These are phyloP conservation scores for Leccinum variabile DNA, from an alignment of 1,284 basidiomycete genomes.

Conservation along the genomic window DNA sequence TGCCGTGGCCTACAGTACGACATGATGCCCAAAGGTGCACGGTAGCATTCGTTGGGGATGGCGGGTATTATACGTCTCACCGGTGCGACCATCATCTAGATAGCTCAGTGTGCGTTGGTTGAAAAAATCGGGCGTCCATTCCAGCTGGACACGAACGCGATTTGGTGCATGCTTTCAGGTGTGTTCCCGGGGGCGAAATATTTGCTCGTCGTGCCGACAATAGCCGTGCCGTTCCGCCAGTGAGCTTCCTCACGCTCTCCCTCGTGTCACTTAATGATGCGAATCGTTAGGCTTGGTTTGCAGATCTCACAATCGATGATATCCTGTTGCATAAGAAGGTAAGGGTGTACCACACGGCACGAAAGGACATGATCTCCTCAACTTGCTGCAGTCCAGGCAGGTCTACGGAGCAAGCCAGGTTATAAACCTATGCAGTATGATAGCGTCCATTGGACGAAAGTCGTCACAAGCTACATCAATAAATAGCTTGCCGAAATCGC, in stretches of 20 bases:
- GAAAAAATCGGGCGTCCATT: neutral
- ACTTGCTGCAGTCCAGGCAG: conserved; percentile 79
- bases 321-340: conserved; percentile 88
- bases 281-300: conserved; percentile 87
- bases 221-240: conserved; percentile 62
- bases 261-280: conserved; percentile 88
- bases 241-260: conserved; percentile 44
- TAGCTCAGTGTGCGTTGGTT: neutral
- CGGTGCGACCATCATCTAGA: neutral
- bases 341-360: conserved; percentile 92
- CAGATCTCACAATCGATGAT: conserved; percentile 85
- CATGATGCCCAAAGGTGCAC: neutral
- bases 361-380: conserved; percentile 88
- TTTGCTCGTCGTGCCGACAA: conserved; percentile 62
- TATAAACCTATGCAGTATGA: conserved; percentile 78
- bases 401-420: conserved; percentile 70
- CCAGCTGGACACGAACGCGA: neutral
- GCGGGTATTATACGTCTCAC: neutral
- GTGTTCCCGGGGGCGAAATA: conserved; percentile 52
- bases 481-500: conserved; percentile 87
- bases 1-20: neutral
- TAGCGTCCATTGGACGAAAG: conserved; percentile 87
- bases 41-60: neutral
- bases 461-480: conserved; percentile 85
- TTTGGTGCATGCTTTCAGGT: neutral